Evolutionary conservation across 768 basidiomycete genomes (phyloP).

Genomic region (Tulasnella calospora): DNA sequence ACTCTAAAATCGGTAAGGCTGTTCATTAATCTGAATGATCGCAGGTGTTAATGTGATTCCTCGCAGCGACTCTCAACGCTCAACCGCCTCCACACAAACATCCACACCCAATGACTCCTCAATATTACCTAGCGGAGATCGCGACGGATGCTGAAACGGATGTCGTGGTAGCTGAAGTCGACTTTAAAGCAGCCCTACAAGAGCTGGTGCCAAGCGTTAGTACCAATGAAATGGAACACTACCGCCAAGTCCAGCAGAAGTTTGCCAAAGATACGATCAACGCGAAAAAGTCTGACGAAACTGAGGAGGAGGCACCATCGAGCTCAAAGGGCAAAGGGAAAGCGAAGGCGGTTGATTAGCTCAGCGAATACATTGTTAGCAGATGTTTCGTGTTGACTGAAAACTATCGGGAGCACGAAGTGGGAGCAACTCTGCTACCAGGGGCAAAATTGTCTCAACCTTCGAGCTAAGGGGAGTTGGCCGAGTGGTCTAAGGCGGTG

Average conservation of each 20-base stretch:
- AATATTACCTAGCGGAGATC: slow-evolving; percentile 85
- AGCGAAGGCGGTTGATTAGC: slow-evolving; percentile 19
- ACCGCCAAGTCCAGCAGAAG: slow-evolving; percentile 61
- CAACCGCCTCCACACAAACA: slow-evolving; percentile 43
- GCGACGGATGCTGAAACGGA: slow-evolving; percentile 63
- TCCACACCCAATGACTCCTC: slow-evolving; percentile 71
- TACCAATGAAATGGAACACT: slow-evolving; percentile 79
- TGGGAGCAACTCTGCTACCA: neutral
- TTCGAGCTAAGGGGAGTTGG: slow-evolving; percentile 18
- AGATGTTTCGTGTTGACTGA: neutral
- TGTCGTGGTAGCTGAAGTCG: slow-evolving; percentile 66
- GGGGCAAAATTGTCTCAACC: neutral
- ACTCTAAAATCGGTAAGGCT: slow-evolving; percentile 61
- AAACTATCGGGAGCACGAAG: neutral
- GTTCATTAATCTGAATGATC: neutral
- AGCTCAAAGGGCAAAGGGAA: slow-evolving; percentile 24
- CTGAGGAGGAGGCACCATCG: neutral
- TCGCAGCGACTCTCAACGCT: slow-evolving; percentile 44
- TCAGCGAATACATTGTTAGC: neutral
- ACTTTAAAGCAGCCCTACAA: slow-evolving; percentile 70
- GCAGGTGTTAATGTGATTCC: slow-evolving; percentile 19
- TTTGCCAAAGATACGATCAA: slow-evolving; percentile 49
- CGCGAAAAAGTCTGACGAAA: slow-evolving; percentile 18
- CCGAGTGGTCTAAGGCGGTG: slow-evolving; percentile 27
- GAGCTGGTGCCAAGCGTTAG: slow-evolving; percentile 79